phyloP scores from a whole-genome alignment of 2,329 filamentous ascomycete genomes.

The Lachnellula suecica region DNA sequence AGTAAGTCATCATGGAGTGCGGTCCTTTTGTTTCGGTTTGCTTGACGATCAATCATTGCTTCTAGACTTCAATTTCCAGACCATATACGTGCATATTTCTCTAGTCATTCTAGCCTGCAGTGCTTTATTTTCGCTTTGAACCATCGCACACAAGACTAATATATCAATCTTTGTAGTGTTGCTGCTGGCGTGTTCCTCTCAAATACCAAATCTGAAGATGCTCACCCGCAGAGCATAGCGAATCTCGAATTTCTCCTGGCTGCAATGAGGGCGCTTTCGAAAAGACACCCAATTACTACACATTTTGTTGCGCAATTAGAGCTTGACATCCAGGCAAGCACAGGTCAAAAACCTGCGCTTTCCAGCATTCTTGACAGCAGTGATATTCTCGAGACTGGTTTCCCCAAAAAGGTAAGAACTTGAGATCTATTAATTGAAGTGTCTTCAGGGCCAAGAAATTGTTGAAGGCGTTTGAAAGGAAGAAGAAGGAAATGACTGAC shows the following conservation, averaged over 20 bases:
- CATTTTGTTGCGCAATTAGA: conserved; percentile 84
- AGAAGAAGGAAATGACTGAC: neutral
- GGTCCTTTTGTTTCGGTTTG: too few species aligned
- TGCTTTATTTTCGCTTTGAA: too few species aligned
- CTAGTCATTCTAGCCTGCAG: too few species aligned
- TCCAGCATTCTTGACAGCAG: neutral
- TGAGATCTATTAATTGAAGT: neutral
- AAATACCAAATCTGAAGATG: conserved; percentile 52
- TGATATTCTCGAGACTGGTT: neutral
- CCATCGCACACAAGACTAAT: too few species aligned
- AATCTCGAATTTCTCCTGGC: conserved; percentile 74
- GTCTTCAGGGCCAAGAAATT: neutral
- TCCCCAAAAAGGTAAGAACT: neutral
- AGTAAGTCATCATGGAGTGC: too few species aligned
- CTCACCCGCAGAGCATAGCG: conserved; percentile 28
- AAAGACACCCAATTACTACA: conserved; percentile 72
- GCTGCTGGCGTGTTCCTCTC: conserved; percentile 83
- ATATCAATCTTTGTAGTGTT: conserved; percentile 42
- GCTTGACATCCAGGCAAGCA: conserved; percentile 66
- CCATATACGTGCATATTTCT: too few species aligned
- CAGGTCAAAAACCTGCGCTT: neutral
- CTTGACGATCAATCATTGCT: too few species aligned
- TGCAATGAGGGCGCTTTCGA: conserved; percentile 75
- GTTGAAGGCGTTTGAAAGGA: too few species aligned
- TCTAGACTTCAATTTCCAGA: too few species aligned